Conservation (phyloP, 2,329 filamentous ascomycete genomes). For the Pyrenophora seminiperda region DNA sequence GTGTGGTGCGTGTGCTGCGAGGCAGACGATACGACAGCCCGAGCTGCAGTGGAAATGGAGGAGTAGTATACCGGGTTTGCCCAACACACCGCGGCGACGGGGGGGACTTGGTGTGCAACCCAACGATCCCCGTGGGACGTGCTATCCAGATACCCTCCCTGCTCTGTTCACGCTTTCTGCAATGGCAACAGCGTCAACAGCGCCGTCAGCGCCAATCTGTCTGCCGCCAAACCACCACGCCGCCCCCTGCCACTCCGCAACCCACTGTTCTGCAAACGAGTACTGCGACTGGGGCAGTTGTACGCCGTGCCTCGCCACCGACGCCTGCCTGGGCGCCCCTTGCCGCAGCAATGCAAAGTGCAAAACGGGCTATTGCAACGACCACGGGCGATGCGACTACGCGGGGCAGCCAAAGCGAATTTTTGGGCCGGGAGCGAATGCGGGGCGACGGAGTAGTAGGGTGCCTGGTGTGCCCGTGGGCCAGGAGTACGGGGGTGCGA, state of each 20-base stretch:
- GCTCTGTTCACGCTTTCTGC: conserved; percentile 15
- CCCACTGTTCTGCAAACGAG: conserved; percentile 33
- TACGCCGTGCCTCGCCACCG: conserved; percentile 20
- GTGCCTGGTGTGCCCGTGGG: conserved; percentile 29
- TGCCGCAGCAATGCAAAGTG: conserved; percentile 39
- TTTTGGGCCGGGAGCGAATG: conserved; percentile 28
- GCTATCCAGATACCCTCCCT: conserved; percentile 22
- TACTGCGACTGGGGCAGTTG: conserved; percentile 41
- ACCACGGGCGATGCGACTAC: conserved; percentile 38
- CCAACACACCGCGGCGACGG: conserved; percentile 4
- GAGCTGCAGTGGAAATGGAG: neutral
- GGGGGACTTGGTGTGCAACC: neutral
- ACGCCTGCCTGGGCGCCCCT: conserved; percentile 31
- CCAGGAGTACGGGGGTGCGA: conserved; percentile 35
- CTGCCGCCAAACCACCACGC: conserved; percentile 14
- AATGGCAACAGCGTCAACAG: neutral
- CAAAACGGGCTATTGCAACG: conserved; percentile 43
- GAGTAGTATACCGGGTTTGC: neutral
- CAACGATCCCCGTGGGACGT: conserved; percentile 24
- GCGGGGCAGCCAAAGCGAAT: conserved; percentile 24
- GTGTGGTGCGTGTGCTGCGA: conserved; percentile 28
- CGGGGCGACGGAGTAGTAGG: conserved; percentile 21
- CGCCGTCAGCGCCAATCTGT: conserved; percentile 4
- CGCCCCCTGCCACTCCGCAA: conserved; percentile 31
- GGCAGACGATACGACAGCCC: conserved; percentile 24